phyloP scores from a whole-genome alignment of 2,329 filamentous ascomycete species.

The Nemania sp. region DNA sequence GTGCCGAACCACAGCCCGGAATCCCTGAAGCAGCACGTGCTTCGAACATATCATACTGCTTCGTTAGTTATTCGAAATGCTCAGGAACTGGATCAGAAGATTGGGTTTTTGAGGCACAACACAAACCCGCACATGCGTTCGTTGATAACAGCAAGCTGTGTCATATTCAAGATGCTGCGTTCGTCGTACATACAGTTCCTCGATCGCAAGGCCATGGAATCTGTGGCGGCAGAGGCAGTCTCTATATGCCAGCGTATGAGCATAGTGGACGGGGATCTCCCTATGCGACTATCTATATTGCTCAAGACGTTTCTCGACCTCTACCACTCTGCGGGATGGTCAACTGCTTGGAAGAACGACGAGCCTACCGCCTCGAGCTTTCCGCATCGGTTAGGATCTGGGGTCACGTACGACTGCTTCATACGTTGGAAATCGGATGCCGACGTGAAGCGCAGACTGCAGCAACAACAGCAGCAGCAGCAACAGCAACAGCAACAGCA shows the following conservation, averaged over 20 bases:
- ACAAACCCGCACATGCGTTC: constrained; percentile 55
- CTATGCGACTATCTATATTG: constrained; percentile 49
- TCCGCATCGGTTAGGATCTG: constrained; percentile 52
- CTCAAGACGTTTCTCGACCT: constrained; percentile 51
- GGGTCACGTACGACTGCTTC: constrained; percentile 55
- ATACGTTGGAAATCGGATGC: constrained; percentile 47
- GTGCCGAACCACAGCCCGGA: constrained; percentile 44
- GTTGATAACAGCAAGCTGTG: constrained; percentile 49
- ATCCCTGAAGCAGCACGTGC: constrained; percentile 48
- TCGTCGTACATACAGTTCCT: constrained; percentile 45
- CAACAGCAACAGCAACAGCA: constrained; percentile 21
- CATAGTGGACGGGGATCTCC: constrained; percentile 53
- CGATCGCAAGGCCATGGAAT: constrained; percentile 25
- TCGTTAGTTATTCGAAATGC: constrained; percentile 49
- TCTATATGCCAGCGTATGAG: constrained; percentile 47
- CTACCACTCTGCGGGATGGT: constrained; percentile 42
- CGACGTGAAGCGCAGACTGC: constrained; percentile 8
- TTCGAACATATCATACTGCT: constrained; percentile 53
- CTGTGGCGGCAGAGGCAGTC: constrained; percentile 37
- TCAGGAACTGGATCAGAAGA: constrained; percentile 47
- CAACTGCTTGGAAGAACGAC: constrained; percentile 44
- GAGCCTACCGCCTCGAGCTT: constrained; percentile 47
- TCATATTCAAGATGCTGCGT: constrained; percentile 51
- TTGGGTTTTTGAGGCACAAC: constrained; percentile 47
- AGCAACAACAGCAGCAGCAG: constrained; percentile 18